Evolutionary conservation across 176 grass and related monocot genomes (phyloP), one percentile per base, ranked within the genome.

Genomic region (Coix lacrymajobi): DNA sequence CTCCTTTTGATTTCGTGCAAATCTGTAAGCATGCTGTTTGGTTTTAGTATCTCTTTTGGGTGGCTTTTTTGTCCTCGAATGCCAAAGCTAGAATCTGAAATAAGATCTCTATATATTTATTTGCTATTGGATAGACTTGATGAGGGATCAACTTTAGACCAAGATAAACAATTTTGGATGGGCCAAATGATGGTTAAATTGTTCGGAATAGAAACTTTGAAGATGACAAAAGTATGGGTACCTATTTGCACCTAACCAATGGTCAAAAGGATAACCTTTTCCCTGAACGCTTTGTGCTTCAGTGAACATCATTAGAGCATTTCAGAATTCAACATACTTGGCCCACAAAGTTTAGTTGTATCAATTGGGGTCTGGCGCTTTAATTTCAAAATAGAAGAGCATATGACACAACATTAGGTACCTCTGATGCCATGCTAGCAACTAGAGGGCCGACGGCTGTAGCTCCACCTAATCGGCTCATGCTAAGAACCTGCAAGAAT

Each of bases 391-490:
- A 70, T 12, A 51, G 33, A 89, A 44, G 15, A 46, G 64, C 44
- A 38, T 81, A 77, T 85, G 4, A 37, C 22, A 28, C 78, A 66
- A 48, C 4, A 81, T 79, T 41, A 86, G 49, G 26, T 97, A 98
- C 92, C 92, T 98, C 90, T 40, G 95, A 86, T 48, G 88, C 81
- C 84, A 90, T 86, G 79, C 88, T 88, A 48, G 88, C 88, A 78
- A 90, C 84, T 36, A 93, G 84, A 69, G 95, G 92, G 26, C 82
- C 76, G n/a, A 93, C 82, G 24, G 90, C 92, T 16, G 92, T 87
- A 65, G 95, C 95, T 83, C 90, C 95, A 3, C 95, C 95, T 52
- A 98, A 81, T 83, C 95, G 80, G 78, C 95, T 98, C 92, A 95
- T 95, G 81, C 95, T 98, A 46, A 98, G 85, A 84, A 98, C 92